phyloP scores from a whole-genome alignment of 768 basidiomycete species.

The Tulasnella calospora region DNA sequence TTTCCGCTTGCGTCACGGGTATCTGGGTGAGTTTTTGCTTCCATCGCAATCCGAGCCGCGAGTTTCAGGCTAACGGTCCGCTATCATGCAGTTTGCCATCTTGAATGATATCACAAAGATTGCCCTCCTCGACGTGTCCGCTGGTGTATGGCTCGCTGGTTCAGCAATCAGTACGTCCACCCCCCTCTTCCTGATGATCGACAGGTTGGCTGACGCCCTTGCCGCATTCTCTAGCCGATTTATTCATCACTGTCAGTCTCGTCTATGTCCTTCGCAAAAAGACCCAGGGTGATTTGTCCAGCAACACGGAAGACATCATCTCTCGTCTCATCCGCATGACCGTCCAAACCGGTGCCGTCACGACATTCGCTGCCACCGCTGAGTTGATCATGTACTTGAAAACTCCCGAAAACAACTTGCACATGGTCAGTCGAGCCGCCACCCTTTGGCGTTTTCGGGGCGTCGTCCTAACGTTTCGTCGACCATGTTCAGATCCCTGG shows the following conservation, averaged over 20 bases:
- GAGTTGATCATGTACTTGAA: conserved; percentile 25
- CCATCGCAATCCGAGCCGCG: neutral
- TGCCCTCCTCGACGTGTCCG: conserved; percentile 13
- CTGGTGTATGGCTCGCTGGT: conserved; percentile 26
- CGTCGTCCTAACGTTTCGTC: neutral
- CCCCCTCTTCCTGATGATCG: neutral
- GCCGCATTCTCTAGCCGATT: conserved; percentile 2
- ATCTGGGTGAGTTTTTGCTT: conserved; percentile 17
- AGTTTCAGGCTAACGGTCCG: neutral
- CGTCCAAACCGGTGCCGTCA: conserved; percentile 25
- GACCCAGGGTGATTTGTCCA: neutral
- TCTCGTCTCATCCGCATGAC: conserved; percentile 25
- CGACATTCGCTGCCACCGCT: conserved; percentile 21
- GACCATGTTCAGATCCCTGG: conserved; percentile 15
- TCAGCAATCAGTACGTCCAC: conserved; percentile 13
- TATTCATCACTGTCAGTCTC: conserved; percentile 24
- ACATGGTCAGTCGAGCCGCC: conserved; percentile 1
- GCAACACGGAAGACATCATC: conserved; percentile 25
- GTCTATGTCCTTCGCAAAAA: conserved; percentile 8
- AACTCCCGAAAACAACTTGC: conserved; percentile 23
- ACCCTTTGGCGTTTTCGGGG: neutral
- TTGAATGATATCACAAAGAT: conserved; percentile 28
- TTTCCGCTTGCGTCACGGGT: conserved; percentile 24
- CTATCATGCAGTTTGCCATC: conserved; percentile 19
- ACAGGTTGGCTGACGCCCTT: neutral